Conservation (phyloP, 2,329 filamentous ascomycete species). For the Gaeumannomyces sp. region DNA sequence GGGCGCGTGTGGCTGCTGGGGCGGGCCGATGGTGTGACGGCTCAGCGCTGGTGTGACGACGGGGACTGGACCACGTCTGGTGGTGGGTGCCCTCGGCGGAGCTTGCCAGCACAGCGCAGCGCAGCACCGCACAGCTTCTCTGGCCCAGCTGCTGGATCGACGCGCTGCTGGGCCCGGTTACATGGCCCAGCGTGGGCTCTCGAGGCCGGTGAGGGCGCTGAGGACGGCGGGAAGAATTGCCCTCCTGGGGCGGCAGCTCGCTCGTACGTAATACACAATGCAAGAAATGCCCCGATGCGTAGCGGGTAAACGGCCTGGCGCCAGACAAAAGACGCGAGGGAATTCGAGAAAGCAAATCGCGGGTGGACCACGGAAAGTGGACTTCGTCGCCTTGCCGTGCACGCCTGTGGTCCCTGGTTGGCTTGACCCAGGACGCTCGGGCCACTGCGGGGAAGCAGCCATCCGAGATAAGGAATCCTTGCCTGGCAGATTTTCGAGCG, state of each 20-base stretch:
- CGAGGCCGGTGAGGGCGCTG: neutral
- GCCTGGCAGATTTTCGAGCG: neutral
- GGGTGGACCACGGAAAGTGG: neutral
- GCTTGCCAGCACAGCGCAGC: neutral
- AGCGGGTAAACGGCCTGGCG: neutral
- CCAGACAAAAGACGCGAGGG: neutral
- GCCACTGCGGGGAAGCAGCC: neutral
- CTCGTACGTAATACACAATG: neutral
- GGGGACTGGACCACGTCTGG: too few relatives aligned
- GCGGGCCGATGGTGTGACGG: neutral
- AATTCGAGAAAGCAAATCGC: neutral
- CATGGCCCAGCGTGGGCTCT: neutral
- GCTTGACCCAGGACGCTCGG: neutral
- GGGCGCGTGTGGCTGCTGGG: neutral
- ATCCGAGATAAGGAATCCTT: too few relatives aligned
- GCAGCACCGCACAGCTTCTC: too few relatives aligned
- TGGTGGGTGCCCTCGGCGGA: neutral
- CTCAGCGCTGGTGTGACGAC: neutral
- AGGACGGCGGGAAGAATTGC: neutral
- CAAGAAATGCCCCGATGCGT: neutral
- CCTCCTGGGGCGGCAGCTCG: neutral
- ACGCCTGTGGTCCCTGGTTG: too few relatives aligned
- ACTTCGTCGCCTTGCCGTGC: neutral
- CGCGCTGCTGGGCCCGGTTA: neutral
- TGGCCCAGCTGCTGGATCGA: too few relatives aligned